Base-by-base conservation (phyloP, 345 rosid species). In the Clarkia xantiana region DNA sequence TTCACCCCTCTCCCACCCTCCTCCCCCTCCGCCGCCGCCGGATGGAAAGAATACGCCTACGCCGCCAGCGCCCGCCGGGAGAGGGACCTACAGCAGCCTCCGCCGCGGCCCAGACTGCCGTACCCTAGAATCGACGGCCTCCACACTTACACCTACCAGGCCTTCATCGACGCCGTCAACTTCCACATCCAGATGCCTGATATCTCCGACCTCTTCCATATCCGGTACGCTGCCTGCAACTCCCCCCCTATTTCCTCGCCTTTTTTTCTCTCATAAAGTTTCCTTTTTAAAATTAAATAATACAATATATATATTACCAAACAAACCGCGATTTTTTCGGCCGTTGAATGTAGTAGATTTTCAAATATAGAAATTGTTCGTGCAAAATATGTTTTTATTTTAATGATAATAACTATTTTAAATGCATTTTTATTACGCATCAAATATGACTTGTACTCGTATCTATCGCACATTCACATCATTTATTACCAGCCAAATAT, bases 51-150 rank as follows among this genome's bases (percentile, higher is more conserved):
- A 51, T 76, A 79, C 69, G 71, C 58, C 15, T 63, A 63, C 51
- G 54, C 40, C 40, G 40, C 20, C 18, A 14, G 18, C 49, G 18
- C 11, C 3, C 43, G 14, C 11, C 20, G 40, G 18, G 50, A 3
- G 44, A 8, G 18, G 61, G 20, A 25, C 49, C 42, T 40, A 38
- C n/a, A 43, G 11, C 52, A 17, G 42, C 48, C 58, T 48, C 41
- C 40, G 40, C 77, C 59, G 3, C 56, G 70, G 15, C 69, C 71
- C 17, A 58, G 68, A 56, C 54, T 76, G 18, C 80, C 86, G 0
- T 67, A 71, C 58, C 79, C 82, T 10, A 66, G 66, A 52, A 76
- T 76, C 68, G 86, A 79, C 23, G 82, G 82, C 44, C 76, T 74
- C 44, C 82, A 79, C 52, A 60, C 66, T 39, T 62, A 49, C 63